Percentiles rank a stretch among this genome's conserved stretches.
Evolutionary conservation across 768 basidiomycete species (phyloP).

Genomic region (Lentinus tigrinus): DNA sequence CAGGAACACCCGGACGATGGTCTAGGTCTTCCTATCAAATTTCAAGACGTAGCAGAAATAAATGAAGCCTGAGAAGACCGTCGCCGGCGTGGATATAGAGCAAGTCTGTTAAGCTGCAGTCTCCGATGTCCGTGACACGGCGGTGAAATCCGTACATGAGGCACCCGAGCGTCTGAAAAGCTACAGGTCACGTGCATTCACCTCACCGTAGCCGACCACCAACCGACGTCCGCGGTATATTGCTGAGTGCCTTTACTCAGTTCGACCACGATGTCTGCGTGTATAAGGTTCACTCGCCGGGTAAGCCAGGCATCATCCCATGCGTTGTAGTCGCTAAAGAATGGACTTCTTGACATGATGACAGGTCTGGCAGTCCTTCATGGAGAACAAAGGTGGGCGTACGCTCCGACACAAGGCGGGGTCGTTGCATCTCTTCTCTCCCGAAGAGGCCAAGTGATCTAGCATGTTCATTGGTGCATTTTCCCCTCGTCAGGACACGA

Average conservation of each 20-base stretch:
- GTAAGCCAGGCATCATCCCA: conserved; percentile 33
- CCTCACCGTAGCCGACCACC: too few relatives aligned
- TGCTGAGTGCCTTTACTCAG: not conserved
- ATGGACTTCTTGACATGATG: conserved; percentile 2
- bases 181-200: too few relatives aligned
- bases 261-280: conserved; percentile 55
- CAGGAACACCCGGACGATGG: too few relatives aligned
- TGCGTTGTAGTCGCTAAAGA: not conserved
- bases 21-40: too few relatives aligned
- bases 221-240: not conserved
- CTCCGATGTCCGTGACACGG: too few relatives aligned
- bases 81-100: too few relatives aligned
- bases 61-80: too few relatives aligned
- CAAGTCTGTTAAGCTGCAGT: not conserved
- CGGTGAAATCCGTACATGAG: too few relatives aligned
- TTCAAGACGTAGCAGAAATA: too few relatives aligned
- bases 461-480: not conserved
- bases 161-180: too few relatives aligned
- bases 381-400: conserved; percentile 64
- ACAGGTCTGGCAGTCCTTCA: conserved; percentile 82
- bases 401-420: not conserved
- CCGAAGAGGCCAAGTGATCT: not conserved
- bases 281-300: conserved; percentile 66
- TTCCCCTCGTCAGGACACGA: conserved; percentile 61
- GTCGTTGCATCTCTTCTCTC: not conserved